Evolutionary conservation across 2,329 filamentous ascomycete species (phyloP), one percentile per base, ranked within the genome.

Genomic region (Fusarium sp.): DNA sequence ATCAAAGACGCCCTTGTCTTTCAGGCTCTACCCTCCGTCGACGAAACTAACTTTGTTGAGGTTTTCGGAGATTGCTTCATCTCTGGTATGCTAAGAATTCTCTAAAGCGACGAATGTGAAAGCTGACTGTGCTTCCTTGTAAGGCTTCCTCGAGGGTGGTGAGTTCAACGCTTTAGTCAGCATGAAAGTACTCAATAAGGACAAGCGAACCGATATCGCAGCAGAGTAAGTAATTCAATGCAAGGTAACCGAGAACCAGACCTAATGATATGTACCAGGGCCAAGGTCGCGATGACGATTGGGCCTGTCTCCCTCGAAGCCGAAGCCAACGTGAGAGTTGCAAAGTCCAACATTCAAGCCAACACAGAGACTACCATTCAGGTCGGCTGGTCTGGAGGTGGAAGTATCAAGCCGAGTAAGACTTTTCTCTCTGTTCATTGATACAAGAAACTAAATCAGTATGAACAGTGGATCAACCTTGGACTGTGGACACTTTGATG

Each of bases 351-450:
- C 2, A 31, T 56, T 3, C 34, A 49, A 15, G 19, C 44, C 1
- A 49, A 56, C 14, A 56, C 53, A 1, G 53, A 56, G 11, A 57
- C 54, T 1, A 57, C 54, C 4, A 57, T 57, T 3, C 54, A 57
- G 13, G 45, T 57, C 5, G 54, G 54, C 1, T 57, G 45, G 54
- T 57, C 55, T 13, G 55, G 47, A 0, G 46, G 55, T 4, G 55
- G 47, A 1, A 26, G 24, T 2, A 57, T 57, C n/a, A 57, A 57
- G 8, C 46, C 54, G 7, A 57, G 55, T 57, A 57, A 14, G 5
- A 13, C 9, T 15, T 2, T 3, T 19, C n/a, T 24, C 22, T 0
- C 17, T 51, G 6, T 19, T 11, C n/a, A 6, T 6, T 19, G 9
- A 40, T 2, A 13, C 8, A 10, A 9, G 3, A 8, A 6, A 22